Conservation (phyloP, 257 asterid genomes). For the Nicotiana benthamiana region DNA sequence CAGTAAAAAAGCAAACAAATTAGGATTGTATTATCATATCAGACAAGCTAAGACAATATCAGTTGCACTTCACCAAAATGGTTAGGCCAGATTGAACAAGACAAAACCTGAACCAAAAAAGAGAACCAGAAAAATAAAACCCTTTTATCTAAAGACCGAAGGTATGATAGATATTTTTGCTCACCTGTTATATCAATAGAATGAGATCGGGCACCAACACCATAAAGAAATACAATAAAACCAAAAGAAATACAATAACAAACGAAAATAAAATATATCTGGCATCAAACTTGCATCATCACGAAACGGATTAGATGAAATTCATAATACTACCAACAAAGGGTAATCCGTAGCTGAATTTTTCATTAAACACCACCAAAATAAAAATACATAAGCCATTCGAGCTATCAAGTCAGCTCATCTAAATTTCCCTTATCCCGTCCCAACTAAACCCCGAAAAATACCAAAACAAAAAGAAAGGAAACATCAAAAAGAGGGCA, state of each 20-base stretch:
- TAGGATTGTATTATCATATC: not conserved
- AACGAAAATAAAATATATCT: not conserved
- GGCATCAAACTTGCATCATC: not conserved
- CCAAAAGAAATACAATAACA: not conserved
- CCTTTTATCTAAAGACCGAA: not conserved
- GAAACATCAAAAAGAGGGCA: not conserved
- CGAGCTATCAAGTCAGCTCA: not conserved
- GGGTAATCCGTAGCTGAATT: not conserved
- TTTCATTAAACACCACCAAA: not conserved
- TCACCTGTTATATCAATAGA: not conserved
- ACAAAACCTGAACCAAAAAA: no score
- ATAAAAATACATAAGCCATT: not conserved
- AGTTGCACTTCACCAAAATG: not conserved
- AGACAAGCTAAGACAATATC: not conserved
- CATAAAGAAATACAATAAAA: not conserved
- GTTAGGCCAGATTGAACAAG: no score
- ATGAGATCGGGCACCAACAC: not conserved
- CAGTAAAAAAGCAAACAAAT: rapidly evolving
- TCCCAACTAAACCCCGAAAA: slow-evolving; percentile 4
- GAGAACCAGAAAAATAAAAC: not conserved
- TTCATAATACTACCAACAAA: not conserved
- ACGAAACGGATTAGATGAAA: not conserved
- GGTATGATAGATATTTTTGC: not conserved
- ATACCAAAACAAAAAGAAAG: not conserved
- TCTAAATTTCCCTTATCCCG: not conserved